Base-by-base conservation (phyloP, 2,329 filamentous ascomycete genomes). In the Colletotrichum godetiae region DNA sequence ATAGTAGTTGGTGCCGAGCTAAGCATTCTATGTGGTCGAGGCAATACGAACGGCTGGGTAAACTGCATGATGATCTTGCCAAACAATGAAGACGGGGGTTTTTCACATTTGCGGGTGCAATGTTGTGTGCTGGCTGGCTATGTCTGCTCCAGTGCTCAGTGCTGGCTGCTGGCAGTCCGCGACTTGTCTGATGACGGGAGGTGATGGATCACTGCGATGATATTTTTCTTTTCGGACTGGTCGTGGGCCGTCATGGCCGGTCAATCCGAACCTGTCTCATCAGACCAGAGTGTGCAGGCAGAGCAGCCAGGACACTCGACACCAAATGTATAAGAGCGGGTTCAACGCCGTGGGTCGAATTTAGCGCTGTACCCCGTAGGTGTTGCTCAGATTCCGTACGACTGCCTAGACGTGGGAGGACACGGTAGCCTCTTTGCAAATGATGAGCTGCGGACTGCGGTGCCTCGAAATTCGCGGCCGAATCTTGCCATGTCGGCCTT, bases 1-100 rank as follows among this genome's bases (percentile, higher is more conserved):
- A 12, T 56, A 46, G n/a, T 62, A 33, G 55, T 70, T 29, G 56
- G 55, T 56, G 33, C 37, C 46, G 62, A 58, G 46, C 46, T 22
- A 33, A 46, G 11, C 31, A 24, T 19, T 67, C 37, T 56, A 13
- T 29, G 29, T 22, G 31, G 22, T 65, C 29, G 42, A 27, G 49
- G 15, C 58, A 4, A 46, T 70, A 27, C 71, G 68, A 76, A 66
- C 76, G 75, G 73, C 68, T 67, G 68, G 68, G 42, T 49, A 72
- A 42, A 60, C 69, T 77, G 74, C 74, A 63, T 46, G 12, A 19
- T 13, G 3, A 29, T 49, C 24, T 52, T 24, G 55, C n/a, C 63
- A 56, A 3, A 53, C 35, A 27, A 24, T 55, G 7, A 63, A 53
- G 37, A 58, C 56, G 15, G 46, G 33, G n/a, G n/a, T 57, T 57